phyloP scores from a whole-genome alignment of 306 rosid species.

The Dryas drummondii region DNA sequence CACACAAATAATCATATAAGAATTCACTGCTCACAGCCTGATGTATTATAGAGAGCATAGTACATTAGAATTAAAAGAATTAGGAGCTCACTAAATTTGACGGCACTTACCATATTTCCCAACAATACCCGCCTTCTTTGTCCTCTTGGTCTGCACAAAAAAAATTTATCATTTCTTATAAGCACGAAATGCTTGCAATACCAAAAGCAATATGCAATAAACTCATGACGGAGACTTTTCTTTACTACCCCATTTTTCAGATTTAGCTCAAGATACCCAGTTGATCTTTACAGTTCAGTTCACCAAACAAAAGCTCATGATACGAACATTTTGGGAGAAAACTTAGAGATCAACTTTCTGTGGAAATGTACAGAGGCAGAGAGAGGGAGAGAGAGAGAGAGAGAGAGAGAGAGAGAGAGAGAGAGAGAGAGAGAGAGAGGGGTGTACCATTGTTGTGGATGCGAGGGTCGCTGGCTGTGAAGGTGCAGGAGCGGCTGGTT shows the following conservation, averaged over 20 bases:
- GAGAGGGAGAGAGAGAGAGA: not conserved
- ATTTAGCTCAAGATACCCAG: not conserved
- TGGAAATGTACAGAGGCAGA: not conserved
- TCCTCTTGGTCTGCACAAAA: conserved; percentile 77
- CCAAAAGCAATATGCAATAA: not conserved
- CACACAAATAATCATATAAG: not conserved
- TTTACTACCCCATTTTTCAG: not conserved
- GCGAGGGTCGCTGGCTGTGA: conserved; percentile 8
- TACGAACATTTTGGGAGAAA: not conserved
- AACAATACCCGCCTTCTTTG: conserved; percentile 92
- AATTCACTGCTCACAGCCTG: not conserved
- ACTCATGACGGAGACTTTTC: not conserved
- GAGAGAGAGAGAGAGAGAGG: not conserved
- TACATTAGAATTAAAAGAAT: not conserved
- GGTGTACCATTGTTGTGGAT: conserved; percentile 6
- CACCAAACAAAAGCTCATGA: not conserved
- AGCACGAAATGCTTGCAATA: not conserved
- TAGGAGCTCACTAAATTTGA: not conserved
- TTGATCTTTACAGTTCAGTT: not conserved
- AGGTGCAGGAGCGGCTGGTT: conserved; percentile 3
- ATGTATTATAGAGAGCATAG: not conserved
- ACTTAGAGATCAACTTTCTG: not conserved
- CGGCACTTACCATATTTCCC: conserved; percentile 67
- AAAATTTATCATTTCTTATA: not conserved
- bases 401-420: not conserved